These are phyloP conservation scores for Aegilops umbellulata DNA, from an alignment of 176 grass and related monocot species.

Conservation along the genomic window DNA sequence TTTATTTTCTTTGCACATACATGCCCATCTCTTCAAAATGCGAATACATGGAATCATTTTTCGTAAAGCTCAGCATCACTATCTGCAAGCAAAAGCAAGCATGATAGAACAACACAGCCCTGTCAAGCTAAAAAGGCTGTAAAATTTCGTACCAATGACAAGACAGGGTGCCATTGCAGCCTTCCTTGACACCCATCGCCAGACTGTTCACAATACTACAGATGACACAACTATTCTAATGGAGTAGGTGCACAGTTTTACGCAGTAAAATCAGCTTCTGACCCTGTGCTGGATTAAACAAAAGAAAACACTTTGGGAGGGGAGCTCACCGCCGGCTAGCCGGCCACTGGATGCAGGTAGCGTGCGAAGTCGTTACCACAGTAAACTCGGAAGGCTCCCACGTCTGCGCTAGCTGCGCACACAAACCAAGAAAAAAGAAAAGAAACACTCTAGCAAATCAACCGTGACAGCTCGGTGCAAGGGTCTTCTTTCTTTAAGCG, in stretches of 20 bases:
- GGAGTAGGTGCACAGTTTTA: too few species aligned
- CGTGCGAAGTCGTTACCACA: background rate
- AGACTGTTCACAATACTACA: too few species aligned
- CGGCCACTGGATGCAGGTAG: background rate
- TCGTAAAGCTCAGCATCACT: background rate
- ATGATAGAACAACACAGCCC: background rate
- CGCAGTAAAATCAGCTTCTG: background rate
- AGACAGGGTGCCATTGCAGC: background rate
- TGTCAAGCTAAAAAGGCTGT: too few species aligned
- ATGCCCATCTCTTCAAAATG: too few species aligned
- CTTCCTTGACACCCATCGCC: background rate
- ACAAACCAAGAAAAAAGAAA: background rate
- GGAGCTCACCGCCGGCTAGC: background rate
- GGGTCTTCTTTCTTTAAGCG: background rate
- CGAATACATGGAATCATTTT: too few species aligned
- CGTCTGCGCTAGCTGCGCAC: background rate
- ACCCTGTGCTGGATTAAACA: background rate
- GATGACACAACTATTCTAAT: too few species aligned
- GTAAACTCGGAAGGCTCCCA: background rate
- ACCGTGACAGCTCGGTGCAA: conserved; percentile 38
- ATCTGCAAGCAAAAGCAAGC: background rate
- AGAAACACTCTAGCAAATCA: conserved; percentile 6
- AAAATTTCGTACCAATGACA: background rate
- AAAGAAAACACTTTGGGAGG: too few species aligned
- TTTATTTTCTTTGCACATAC: too few species aligned